Conservation (phyloP, 2,329 filamentous ascomycete genomes). For the Aspergillus luchuensis region DNA sequence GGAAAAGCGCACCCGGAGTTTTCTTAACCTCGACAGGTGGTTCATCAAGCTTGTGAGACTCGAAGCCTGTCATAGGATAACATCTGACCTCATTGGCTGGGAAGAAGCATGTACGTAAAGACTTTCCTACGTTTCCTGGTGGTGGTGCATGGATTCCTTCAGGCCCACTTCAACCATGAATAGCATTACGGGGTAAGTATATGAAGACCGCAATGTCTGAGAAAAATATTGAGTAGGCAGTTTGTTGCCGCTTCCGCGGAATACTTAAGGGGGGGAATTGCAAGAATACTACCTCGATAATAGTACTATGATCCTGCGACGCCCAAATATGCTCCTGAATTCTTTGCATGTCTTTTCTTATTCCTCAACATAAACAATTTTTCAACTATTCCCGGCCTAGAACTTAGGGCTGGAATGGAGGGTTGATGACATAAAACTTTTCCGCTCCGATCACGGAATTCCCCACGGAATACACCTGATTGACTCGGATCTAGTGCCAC, state of each 20-base stretch:
- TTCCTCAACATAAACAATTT: not conserved
- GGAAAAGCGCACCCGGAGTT: not conserved
- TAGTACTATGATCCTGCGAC: not conserved
- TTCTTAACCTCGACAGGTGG: not conserved
- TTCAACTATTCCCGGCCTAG: not conserved
- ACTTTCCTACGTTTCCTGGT: not conserved
- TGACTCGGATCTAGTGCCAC: constrained; percentile 15
- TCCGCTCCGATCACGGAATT: constrained; percentile 35
- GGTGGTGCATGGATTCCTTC: not conserved
- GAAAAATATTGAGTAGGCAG: not conserved
- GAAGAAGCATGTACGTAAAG: not conserved
- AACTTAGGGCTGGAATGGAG: constrained; percentile 28
- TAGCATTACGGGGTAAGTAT: not conserved
- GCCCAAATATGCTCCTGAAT: not conserved
- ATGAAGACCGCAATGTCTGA: not conserved
- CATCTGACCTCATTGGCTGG: not conserved
- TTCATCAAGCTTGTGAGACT: too few species aligned
- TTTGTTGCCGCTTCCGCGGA: not conserved
- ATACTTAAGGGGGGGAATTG: too few species aligned
- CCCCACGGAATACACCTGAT: constrained; percentile 30
- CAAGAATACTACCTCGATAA: not conserved
- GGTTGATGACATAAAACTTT: constrained; percentile 39
- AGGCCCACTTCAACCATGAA: not conserved
- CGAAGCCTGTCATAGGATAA: not conserved
- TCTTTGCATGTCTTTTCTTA: not conserved